Base-by-base conservation (phyloP, 345 rosid species). In the Euphorbia tirucalli region DNA sequence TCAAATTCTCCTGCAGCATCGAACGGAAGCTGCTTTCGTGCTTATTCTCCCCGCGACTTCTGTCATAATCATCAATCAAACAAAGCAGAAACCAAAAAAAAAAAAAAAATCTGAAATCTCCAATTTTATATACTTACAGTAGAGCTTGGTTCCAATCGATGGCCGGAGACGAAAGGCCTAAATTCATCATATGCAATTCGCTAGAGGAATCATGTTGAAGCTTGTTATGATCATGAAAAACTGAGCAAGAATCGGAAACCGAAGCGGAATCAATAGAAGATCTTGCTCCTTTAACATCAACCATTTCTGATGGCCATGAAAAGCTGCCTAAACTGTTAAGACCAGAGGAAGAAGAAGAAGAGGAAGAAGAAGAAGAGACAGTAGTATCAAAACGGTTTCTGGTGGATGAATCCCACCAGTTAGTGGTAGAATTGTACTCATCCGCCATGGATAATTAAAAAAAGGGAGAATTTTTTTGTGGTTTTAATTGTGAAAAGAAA, bases 111-210 rank as follows among this genome's bases (percentile, higher is more conserved):
- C 15, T 16, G 37, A 32, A 41, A 41, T 41, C 5, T 52, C 2
- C 3, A 9, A 4, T 18, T 7, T 7, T 49, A n/a, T 19, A 6
- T 5, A 80, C 86, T 90, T 77, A 95, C 99, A 90, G 71, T 69
- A 92, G 80, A n/a, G 91, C 70, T 71, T 87, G 96, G 70, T 88
- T 89, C 98, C 99, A 92, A 37, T 92, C 97, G 77, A 89, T 75
- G 85, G 88, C 78, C 44, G 83, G 99, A 1, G 97, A 88, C 67
- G 99, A 87, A 60, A 95, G 92, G 52, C 93, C 97, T 77, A 95
- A 73, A 39, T 89, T 90, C 92, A 95, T 95, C 91, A 92, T 85
- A 25, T 92, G 92, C 59, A 87, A 82, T 35, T 82, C 89, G 32
- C 75, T 77, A 67, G 56, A 77, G 58, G 77, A 71, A 19, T 69